Percentiles rank a stretch among this genome's conserved stretches.
Conservation (phyloP, 345 rosid species). For the Atalantia buxifolia region DNA sequence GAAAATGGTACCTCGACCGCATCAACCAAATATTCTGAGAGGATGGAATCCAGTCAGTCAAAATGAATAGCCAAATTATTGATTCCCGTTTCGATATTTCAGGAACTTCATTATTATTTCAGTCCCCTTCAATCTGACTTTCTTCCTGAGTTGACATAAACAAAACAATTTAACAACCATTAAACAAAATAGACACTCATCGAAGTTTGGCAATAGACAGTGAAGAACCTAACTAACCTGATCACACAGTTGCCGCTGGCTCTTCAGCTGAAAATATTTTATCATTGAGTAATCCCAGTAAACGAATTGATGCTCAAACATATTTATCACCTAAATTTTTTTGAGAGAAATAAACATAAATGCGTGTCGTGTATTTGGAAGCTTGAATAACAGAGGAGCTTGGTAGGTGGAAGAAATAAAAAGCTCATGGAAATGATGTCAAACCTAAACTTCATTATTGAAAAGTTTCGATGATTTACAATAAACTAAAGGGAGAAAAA, state of each 20-base stretch:
- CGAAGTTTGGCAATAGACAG: no score
- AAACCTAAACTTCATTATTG: neutral
- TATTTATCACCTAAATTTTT: neutral
- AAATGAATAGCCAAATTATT: slow-evolving; percentile 36
- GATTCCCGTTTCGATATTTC: slow-evolving; percentile 44
- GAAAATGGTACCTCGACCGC: slow-evolving; percentile 40
- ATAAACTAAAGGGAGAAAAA: neutral
- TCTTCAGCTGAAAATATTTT: neutral
- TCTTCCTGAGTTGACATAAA: slow-evolving; percentile 19
- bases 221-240: neutral
- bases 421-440: neutral
- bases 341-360: neutral
- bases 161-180: neutral
- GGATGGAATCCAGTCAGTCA: slow-evolving; percentile 44
- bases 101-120: slow-evolving; percentile 35
- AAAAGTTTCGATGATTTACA: neutral
- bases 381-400: neutral
- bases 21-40: slow-evolving; percentile 46
- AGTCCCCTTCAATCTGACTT: slow-evolving; percentile 2
- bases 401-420: neutral
- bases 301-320: neutral
- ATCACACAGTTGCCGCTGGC: no score
- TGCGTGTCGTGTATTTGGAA: neutral
- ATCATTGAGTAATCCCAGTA: neutral
- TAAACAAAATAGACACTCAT: neutral